These are phyloP conservation scores for Lentinula lateritia DNA, from an alignment of 768 basidiomycete species.

Conservation along the genomic window DNA sequence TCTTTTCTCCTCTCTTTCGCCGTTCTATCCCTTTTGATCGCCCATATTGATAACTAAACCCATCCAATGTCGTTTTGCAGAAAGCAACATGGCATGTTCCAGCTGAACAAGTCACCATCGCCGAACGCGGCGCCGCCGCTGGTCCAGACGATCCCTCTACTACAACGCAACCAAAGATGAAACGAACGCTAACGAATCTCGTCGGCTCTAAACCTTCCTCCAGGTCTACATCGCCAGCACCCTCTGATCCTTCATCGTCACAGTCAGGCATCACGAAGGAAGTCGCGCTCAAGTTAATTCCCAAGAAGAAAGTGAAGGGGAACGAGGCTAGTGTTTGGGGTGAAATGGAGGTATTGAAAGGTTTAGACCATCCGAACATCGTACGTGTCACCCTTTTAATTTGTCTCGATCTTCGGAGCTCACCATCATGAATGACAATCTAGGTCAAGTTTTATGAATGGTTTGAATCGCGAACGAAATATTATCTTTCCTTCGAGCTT, in stretches of 20 bases:
- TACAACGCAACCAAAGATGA: slow-evolving; percentile 9
- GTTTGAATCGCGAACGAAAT: slow-evolving; percentile 93
- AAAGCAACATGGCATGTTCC: slow-evolving; percentile 77
- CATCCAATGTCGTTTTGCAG: slow-evolving; percentile 25
- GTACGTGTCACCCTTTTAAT: neutral
- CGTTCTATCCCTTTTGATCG: neutral
- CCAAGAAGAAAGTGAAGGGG: slow-evolving; percentile 93
- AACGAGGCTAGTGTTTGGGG: slow-evolving; percentile 85
- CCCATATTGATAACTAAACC: neutral
- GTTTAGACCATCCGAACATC: slow-evolving; percentile 87
- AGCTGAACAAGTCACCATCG: slow-evolving; percentile 46
- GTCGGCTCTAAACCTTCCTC: slow-evolving; percentile 20
- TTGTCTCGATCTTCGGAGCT: neutral
- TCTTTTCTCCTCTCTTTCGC: neutral
- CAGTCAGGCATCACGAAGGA: slow-evolving; percentile 47
- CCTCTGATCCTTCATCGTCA: slow-evolving; percentile 17
- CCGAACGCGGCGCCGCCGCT: slow-evolving; percentile 48
- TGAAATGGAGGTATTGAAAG: slow-evolving; percentile 91
- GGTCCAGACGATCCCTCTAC: slow-evolving; percentile 7
- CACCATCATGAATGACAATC: neutral
- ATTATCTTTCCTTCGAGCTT: slow-evolving; percentile 93
- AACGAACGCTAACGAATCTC: slow-evolving; percentile 9
- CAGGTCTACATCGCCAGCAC: slow-evolving; percentile 10
- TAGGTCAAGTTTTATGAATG: slow-evolving; percentile 92
- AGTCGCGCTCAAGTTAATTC: slow-evolving; percentile 85